Percentiles rank a stretch among this genome's conserved stretches.
Evolutionary conservation across 495 filamentous ascomycete species (phyloP).

Genomic region (Chaetomidium leptoderma): DNA sequence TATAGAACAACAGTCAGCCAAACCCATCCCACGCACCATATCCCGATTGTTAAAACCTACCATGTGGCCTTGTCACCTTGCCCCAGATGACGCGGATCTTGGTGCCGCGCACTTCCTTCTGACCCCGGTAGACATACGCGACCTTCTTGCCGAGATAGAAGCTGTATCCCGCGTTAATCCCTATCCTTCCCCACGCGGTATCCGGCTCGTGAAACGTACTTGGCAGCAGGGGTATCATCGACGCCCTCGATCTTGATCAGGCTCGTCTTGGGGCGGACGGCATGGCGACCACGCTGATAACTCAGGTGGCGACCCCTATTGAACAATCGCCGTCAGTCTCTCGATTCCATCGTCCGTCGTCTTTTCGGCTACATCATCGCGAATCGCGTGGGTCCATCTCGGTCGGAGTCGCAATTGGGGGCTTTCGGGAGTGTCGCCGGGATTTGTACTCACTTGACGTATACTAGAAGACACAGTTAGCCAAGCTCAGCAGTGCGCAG

Average conservation of each 20-base stretch:
- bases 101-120: constrained; percentile 86
- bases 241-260: constrained; percentile 98
- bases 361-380: background rate
- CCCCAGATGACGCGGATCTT: constrained; percentile 99
- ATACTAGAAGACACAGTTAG: constrained; percentile 58
- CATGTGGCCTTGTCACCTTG: constrained; percentile 92
- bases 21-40: background rate
- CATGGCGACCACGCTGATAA: constrained; percentile 86
- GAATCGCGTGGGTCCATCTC: constrained; percentile 12
- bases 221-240: constrained; percentile 77
- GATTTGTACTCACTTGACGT: constrained; percentile 76
- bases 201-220: constrained; percentile 50
- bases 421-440: constrained; percentile 22
- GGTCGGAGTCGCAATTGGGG: constrained; percentile 1
- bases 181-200: constrained; percentile 7
- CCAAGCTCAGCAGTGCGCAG: constrained; percentile 12
- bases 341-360: constrained; percentile 1
- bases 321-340: constrained; percentile 31
- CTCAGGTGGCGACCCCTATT: constrained; percentile 84
- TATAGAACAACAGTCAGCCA: constrained; percentile 31
- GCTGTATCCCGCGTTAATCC: constrained; percentile 41
- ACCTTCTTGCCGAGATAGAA: constrained; percentile 95
- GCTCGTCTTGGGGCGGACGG: constrained; percentile 76
- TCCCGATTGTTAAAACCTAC: constrained; percentile 46
- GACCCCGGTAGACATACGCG: constrained; percentile 93